Base-by-base conservation (phyloP, 2,329 filamentous ascomycete species). In the Ophiocordyceps camponoti-saundersi region DNA sequence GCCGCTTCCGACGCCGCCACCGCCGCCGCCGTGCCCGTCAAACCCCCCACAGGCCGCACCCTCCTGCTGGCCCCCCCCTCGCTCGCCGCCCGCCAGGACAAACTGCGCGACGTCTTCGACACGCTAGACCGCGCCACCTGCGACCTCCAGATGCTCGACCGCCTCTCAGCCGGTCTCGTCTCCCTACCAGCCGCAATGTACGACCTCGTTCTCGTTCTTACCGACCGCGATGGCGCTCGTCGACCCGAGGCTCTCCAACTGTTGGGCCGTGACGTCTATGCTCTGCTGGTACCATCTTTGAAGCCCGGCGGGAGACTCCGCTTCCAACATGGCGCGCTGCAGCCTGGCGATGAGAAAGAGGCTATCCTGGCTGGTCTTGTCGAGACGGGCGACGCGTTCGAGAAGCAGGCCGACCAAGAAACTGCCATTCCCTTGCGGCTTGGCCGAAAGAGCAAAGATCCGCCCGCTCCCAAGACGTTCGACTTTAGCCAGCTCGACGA, bases 101-200 rank as follows among this genome's bases (percentile, higher is more conserved):
- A 79, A 56, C 73, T 96, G 53, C 75, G 79, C 53, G 68, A 70
- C 53, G 71, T 92, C 51, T 77, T 94, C 57, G 71, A 79, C 49
- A 70, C 78, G 48, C 80, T 86, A 67, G 80, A 92, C 62, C 82
- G 87, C 59, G 68, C 73, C 52, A 70, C 75, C 43, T 90, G 88
- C 51, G 92, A 98, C 60, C 73, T 98, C 46, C 92, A 96, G 65
- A 98, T 98, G 92, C 83, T 98, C 51, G 92, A 98, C 67, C 86
- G 92, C 46, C 76, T 98, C 40, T 79, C 85, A 2, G 77, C 85
- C 34, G 87, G 87, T 51, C 72, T 95, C 36, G 85, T 92, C 48
- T 70, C 79, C 8, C 79, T 98, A 0, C 83, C 89, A 1, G 55
- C 75, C 47, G 69, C 77, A 44, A 84, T 85, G 47, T 98, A 98